phyloP scores from a whole-genome alignment of 192 early-diverging fungal genomes.

The Anaeromyces robustus region DNA sequence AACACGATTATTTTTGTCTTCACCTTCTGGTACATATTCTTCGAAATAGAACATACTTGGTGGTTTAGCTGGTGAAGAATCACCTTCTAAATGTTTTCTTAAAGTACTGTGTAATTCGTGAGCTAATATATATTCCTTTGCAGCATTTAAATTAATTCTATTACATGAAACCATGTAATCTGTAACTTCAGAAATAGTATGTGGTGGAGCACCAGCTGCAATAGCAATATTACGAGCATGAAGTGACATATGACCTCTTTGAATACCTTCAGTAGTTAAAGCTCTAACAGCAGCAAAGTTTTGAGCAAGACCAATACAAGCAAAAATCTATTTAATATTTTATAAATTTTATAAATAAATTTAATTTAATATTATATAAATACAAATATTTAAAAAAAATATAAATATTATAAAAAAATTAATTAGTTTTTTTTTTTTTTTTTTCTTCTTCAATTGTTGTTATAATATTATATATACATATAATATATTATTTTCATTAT shows the following conservation, averaged over 20 bases:
- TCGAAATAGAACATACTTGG: slow-evolving; percentile 27
- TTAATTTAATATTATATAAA: no score
- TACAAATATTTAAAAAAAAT: no score
- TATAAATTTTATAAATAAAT: no score
- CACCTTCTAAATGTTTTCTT: not conserved
- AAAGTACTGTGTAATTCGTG: slow-evolving; percentile 20
- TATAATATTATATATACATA: no score
- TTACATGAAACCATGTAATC: slow-evolving; percentile 51
- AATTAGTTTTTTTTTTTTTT: no score
- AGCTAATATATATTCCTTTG: slow-evolving; percentile 33
- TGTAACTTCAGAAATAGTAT: slow-evolving; percentile 46
- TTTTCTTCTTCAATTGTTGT: no score
- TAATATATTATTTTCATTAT: no score
- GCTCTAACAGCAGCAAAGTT: slow-evolving; percentile 67
- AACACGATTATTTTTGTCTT: slow-evolving; percentile 8
- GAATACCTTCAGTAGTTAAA: slow-evolving; percentile 56
- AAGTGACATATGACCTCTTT: slow-evolving; percentile 51
- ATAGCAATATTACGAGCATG: slow-evolving; percentile 47
- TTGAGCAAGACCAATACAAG: slow-evolving; percentile 53
- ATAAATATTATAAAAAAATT: no score
- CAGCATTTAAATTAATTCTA: slow-evolving; percentile 38
- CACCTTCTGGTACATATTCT: slow-evolving; percentile 4
- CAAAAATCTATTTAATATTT: no score
- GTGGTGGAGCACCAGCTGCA: slow-evolving; percentile 50
- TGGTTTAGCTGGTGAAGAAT: not conserved